phyloP scores from a whole-genome alignment of 2,329 filamentous ascomycete species.

The Penicillium digitatum region DNA sequence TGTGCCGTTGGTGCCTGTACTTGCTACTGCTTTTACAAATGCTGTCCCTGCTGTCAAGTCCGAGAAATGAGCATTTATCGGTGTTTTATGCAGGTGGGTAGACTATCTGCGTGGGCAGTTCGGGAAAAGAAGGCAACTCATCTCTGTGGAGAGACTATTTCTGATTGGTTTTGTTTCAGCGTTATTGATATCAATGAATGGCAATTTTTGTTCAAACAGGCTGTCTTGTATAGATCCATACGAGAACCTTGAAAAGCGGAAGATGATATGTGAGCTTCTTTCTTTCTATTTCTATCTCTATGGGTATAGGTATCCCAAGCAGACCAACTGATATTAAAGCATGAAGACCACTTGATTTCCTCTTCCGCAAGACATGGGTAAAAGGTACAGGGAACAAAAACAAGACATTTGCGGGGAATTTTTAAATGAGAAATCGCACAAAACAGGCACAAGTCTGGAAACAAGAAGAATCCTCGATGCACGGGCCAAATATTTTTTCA shows the following conservation, averaged over 20 bases:
- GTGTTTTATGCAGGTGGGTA: background rate
- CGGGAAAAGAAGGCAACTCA: background rate
- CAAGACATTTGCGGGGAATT: constrained; percentile 19
- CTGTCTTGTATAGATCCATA: background rate
- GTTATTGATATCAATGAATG: constrained; percentile 2
- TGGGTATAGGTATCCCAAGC: constrained; percentile 1
- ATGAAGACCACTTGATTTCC: background rate
- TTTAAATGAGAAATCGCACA: constrained; percentile 5
- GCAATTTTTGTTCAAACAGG: background rate
- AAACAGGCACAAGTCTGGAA: constrained; percentile 12
- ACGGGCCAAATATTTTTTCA: constrained; percentile 1
- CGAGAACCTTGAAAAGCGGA: background rate
- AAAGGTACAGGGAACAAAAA: background rate
- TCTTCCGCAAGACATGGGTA: background rate
- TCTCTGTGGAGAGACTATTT: background rate
- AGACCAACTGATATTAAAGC: background rate
- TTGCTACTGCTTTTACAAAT: constrained; percentile 2
- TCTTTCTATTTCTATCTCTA: constrained; percentile 22
- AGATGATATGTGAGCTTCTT: background rate
- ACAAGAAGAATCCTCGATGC: constrained; percentile 1
- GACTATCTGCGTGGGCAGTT: background rate
- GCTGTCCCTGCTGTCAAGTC: background rate
- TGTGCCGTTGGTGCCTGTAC: constrained; percentile 1
- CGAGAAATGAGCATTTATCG: background rate
- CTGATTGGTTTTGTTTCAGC: background rate